Percentiles rank a stretch among this genome's conserved stretches.
These are phyloP conservation scores for Datisca glomerata DNA, from an alignment of 306 rosid genomes.

Conservation along the genomic window DNA sequence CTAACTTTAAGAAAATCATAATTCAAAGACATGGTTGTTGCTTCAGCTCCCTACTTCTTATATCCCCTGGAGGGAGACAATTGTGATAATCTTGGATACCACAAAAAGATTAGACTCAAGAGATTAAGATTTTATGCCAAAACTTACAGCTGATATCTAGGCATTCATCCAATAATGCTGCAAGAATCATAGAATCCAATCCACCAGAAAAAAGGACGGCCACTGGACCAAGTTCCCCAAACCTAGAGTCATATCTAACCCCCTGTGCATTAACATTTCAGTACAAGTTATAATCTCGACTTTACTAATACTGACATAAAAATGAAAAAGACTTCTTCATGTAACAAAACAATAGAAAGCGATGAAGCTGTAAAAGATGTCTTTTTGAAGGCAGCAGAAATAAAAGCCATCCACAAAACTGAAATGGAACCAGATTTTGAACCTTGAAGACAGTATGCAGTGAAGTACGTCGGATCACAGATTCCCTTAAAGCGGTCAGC, in stretches of 20 bases:
- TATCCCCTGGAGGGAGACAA: constrained; percentile 6
- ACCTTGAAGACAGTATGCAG: constrained; percentile 68
- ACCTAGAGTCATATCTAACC: constrained; percentile 23
- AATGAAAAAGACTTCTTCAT: no score
- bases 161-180: constrained; percentile 78
- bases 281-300: no score
- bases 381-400: no score
- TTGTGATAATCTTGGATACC: background rate
- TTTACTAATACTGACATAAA: no score
- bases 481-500: constrained; percentile 58
- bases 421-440: constrained; percentile 7
- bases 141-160: constrained; percentile 64
- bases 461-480: constrained; percentile 72
- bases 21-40: constrained; percentile 10
- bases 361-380: no score
- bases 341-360: no score
- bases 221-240: constrained; percentile 47
- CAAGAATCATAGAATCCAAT: constrained; percentile 94
- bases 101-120: background rate
- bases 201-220: constrained; percentile 96
- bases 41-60: constrained; percentile 13
- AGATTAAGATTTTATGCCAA: constrained; percentile 3
- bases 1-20: constrained; percentile 8
- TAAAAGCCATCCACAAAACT: constrained; percentile 1
- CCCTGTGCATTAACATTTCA: constrained; percentile 44